Evolutionary conservation across 2,329 filamentous ascomycete genomes (phyloP), one percentile per base, ranked within the genome.

Genomic region (Fusarium protoensiforme): DNA sequence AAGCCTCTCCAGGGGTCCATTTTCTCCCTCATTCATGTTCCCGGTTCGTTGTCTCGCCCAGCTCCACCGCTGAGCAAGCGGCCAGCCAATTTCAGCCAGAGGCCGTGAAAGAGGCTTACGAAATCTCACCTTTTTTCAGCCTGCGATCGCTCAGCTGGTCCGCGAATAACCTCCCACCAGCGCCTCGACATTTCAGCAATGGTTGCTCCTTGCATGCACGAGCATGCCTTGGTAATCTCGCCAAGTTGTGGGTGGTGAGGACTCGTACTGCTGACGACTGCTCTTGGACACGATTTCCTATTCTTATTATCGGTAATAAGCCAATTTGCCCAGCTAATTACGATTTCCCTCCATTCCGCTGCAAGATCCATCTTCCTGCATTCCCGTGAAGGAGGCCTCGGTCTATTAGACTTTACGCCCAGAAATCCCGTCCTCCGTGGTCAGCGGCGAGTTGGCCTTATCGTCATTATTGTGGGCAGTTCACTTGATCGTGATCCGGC

Each of bases 291-390:
- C 36, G 67, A 64, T 73, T 71, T 74, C 64, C 64, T 73, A 65
- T 68, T 68, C 65, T 71, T 72, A 73, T 73, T 57, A 62, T 33
- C 29, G 31, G 53, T 72, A 69, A 68, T 76, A 77, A 73, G 57
- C 66, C 61, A 77, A 77, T 77, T 73, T 74, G 61, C 72, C 53
- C 33, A 69, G 65, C 57, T 77, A 77, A 76, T 77, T 76, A 54
- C 59, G 67, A 68, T 70, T 67, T 68, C 69, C 46, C 66, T 72
- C 64, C 69, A 62, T 71, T 67, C 66, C 62, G 67, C 71, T 58
- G 65, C 67, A 38, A 75, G 29, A 64, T 68, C 69, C 71, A 67
- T 75, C 63, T 59, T 61, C 65, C 64, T 73, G 68, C 67, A 54
- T 75, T 64, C 53, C 71, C 61, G 53, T 64, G 61, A 61, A 66